Evolutionary conservation across 2,329 filamentous ascomycete species (phyloP), one percentile per base, ranked within the genome.

Genomic region (Botrytis elliptica): DNA sequence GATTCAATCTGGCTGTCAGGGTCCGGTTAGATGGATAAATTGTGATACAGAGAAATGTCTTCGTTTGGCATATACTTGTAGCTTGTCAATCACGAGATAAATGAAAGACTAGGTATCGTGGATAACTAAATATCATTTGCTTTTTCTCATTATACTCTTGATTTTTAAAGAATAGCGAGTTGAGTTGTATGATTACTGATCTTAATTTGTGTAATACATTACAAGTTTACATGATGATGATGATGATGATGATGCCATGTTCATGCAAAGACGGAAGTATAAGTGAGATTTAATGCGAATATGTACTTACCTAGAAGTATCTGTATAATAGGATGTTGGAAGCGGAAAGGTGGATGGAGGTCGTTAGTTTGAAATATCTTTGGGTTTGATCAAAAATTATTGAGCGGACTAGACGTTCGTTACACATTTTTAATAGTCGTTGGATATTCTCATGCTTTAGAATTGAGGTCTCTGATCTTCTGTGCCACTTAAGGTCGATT

Each of bases 121-220:
- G 8, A 10, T 25, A 10, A 16, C 7, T 3, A 49, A 25, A 10
- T 49, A 49, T 25, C 20, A 49, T 25, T 3, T 2, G 0, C 16
- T 3, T 10, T 25, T 25, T 49, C 20, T 52, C 22, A 14, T 3
- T 0, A n/a, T 7, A 52, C 4, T n/a, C 10, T 3, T n/a, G 1
- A 14, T 52, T 1, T 3, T 52, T 0, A 5, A 52, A 25, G 2
- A 52, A 52, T n/a, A 52, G 1, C 2, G 2, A 52, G 4, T 14
- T n/a, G 5, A n/a, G 14, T 25, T 52, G 9, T 52, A 6, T n/a
- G 25, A 14, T n/a, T 52, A 52, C 25, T 6, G 25, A 25, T 25
- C 46, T 25, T 20, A 25, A 25, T 49, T 49, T 22, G 20, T 49
- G 9, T 49, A 9, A 10, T 49, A 49, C 8, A 25, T 9, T 49